phyloP scores from a whole-genome alignment of 1,284 basidiomycete species.

The Mycena citricolor region DNA sequence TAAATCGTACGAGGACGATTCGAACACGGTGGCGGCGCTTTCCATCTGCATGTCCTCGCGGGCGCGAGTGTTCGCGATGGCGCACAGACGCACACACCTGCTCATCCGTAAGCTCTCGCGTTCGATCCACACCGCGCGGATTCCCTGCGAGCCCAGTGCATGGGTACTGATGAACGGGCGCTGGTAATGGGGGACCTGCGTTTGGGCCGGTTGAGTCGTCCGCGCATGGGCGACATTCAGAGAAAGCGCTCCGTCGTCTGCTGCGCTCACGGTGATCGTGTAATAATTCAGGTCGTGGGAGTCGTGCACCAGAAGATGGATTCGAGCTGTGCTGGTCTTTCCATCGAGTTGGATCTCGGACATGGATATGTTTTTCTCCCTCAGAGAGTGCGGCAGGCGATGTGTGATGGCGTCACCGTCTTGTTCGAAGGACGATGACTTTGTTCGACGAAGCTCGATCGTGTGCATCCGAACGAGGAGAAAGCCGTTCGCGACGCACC shows the following conservation, averaged over 20 bases:
- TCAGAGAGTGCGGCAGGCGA: conserved; percentile 12
- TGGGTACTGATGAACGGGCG: conserved; percentile 47
- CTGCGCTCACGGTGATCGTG: background rate
- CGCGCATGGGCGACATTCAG: conserved; percentile 16
- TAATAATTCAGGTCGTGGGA: conserved; percentile 10
- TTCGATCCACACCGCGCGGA: conserved; percentile 53
- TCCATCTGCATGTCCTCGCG: conserved; percentile 17
- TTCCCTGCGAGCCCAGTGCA: conserved; percentile 43
- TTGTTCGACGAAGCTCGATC: conserved; percentile 52
- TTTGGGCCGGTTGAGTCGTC: too few relatives aligned
- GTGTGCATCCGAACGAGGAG: conserved; percentile 50
- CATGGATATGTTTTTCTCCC: conserved; percentile 7
- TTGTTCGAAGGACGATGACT: conserved; percentile 30
- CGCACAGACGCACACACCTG: conserved; percentile 41
- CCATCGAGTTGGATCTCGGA: too few relatives aligned
- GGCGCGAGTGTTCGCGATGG: too few relatives aligned
- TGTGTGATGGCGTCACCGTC: conserved; percentile 19
- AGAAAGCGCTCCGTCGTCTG: background rate
- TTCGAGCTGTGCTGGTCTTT: too few relatives aligned
- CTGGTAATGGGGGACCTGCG: too few relatives aligned
- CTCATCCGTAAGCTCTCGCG: conserved; percentile 39
- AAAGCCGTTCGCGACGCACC: conserved; percentile 48
- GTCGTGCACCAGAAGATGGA: conserved; percentile 13
- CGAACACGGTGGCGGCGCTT: conserved; percentile 12
- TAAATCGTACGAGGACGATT: conserved; percentile 22